Conservation (phyloP, 768 basidiomycete species). For the Leccinum arenicola region DNA sequence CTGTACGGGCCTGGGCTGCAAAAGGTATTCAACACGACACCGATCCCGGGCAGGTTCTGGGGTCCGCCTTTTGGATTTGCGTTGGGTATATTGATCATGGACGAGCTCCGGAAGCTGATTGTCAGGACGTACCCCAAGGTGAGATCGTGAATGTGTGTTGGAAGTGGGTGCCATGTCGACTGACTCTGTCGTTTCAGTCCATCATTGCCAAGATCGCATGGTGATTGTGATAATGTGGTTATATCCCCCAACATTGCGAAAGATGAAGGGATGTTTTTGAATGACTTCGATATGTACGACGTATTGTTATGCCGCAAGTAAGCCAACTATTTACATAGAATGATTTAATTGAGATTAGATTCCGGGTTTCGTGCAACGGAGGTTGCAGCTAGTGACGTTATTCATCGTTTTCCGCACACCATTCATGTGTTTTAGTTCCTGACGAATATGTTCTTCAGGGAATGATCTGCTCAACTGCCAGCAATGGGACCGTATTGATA, state of each 20-base stretch:
- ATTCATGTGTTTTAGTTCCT: background rate
- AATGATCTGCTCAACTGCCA: background rate
- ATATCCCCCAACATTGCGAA: background rate
- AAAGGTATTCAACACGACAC: constrained; percentile 28
- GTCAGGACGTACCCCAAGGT: constrained; percentile 45
- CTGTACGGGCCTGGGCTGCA: constrained; percentile 35
- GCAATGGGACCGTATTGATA: background rate
- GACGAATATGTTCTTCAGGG: background rate
- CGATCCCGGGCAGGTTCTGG: constrained; percentile 46
- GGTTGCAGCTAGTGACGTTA: background rate
- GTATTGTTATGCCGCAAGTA: no score
- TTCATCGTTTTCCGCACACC: background rate
- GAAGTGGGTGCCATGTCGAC: background rate
- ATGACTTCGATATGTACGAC: background rate
- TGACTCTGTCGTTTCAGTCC: background rate
- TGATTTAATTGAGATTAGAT: background rate
- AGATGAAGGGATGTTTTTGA: background rate
- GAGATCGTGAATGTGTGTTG: constrained; percentile 1
- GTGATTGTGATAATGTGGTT: background rate
- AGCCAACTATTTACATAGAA: background rate
- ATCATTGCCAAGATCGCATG: background rate
- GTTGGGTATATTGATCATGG: constrained; percentile 40
- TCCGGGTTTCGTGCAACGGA: background rate
- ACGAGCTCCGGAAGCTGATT: constrained; percentile 45
- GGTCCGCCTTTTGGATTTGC: constrained; percentile 42